Evolutionary conservation across 2,329 filamentous ascomycete species (phyloP), one percentile per base, ranked within the genome.

Genomic region (Colletotrichum lentis): DNA sequence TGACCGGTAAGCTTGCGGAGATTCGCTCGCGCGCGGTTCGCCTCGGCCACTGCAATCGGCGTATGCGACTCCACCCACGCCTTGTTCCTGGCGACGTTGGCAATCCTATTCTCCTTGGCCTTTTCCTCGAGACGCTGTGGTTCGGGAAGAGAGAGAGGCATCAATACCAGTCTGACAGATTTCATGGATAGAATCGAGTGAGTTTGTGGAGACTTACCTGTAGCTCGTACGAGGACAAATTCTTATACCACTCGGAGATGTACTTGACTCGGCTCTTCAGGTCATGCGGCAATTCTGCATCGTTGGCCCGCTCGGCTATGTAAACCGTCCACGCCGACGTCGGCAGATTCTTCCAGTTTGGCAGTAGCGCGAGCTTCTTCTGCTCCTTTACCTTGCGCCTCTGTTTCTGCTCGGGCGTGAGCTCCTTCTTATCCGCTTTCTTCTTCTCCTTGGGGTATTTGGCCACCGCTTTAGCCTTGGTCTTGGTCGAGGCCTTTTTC

Each of bases 1-100:
- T 35, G 41, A 31, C 61, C 46, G 56, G 72, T 69, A 59, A 73
- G 73, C 62, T 80, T 78, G 61, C 74, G 78, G 54, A 88, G 79
- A 31, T 69, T 69, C 8, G 53, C 70, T 64, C 86, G 86, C 24
- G 84, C 83, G 2, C 69, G 70, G 78, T 86, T 87, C 69, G 86
- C 85, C 2, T 76, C 69, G 55, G 73, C 69, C 61, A 87, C 82
- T 37, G 78, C 75, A 58, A 75, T 73, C 3, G 77, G 75, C 3
- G 80, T 74, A 71, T 82, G 74, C 35, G 74, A 76, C 67, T 82
- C 77, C n/a, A 87, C 74, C 85, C 86, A 88, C 18, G 78, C 75
- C 75, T 82, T 80, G 73, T 78, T 78, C 20, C 74, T 72, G 10
- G 74, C 77, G 10, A 75, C 72, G 73, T 85, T 85, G 72, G 72